Percentiles rank a stretch among this genome's conserved stretches.
Evolutionary conservation across 805 yeast genomes (phyloP).

Genomic region (Saccharomyces paradoxus): DNA sequence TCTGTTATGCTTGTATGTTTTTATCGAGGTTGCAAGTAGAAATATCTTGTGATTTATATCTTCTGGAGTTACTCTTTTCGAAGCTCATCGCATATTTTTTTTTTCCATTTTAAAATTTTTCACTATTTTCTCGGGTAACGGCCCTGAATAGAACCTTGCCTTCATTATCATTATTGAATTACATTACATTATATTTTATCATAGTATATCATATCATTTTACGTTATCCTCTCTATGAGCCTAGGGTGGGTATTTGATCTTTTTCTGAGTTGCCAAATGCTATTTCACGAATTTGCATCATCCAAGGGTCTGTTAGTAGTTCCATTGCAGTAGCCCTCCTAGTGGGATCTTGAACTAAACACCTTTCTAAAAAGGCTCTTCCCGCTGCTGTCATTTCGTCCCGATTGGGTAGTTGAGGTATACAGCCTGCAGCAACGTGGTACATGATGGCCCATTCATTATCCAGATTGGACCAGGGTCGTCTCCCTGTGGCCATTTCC

Average conservation of each 20-base stretch:
- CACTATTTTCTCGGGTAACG: not conserved
- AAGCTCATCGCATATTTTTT: not conserved
- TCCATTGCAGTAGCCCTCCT: constrained; percentile 80
- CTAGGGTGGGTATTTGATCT: not conserved
- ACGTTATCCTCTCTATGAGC: not conserved
- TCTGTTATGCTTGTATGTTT: not conserved
- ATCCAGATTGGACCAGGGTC: constrained; percentile 95
- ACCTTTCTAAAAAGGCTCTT: constrained; percentile 56
- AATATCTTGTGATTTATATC: not conserved
- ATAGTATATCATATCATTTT: not conserved
- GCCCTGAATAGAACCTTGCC: not conserved
- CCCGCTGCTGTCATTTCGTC: constrained; percentile 78
- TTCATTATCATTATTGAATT: not conserved
- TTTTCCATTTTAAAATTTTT: not conserved
- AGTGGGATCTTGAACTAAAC: constrained; percentile 76
- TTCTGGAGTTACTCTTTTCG: not conserved
- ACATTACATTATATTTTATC: not conserved
- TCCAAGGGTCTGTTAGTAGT: constrained; percentile 84
- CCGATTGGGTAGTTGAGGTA: constrained; percentile 72
- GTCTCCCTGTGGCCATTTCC: constrained; percentile 92
- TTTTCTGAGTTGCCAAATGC: constrained; percentile 47
- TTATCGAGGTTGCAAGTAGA: not conserved
- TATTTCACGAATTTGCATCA: constrained; percentile 56
- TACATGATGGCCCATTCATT: constrained; percentile 99
- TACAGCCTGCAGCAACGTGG: constrained; percentile 91